A percentile compares a stretch with the other conserved stretches of the same genome.
Conservation (phyloP, 1,284 basidiomycete genomes). For the Apiotrichum laibachii region DNA sequence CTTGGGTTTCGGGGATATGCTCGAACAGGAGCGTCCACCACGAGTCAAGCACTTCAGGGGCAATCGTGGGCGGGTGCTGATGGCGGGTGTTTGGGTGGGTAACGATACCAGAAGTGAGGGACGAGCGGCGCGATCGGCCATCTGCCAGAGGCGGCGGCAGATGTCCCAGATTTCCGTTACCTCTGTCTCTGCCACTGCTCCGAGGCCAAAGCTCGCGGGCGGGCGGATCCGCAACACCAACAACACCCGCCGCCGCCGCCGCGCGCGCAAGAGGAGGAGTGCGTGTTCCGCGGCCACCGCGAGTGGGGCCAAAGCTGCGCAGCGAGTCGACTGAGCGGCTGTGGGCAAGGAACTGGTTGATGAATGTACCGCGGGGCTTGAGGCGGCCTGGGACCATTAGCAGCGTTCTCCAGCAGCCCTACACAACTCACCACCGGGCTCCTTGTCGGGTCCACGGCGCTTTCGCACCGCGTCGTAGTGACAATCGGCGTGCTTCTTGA, state of each 20-base stretch:
- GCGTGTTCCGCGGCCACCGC: no score
- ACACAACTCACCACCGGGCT: conserved; percentile 22
- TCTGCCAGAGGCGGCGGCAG: no score
- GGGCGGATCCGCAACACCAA: no score
- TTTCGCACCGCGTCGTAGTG: conserved; percentile 20
- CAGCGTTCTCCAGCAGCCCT: neutral
- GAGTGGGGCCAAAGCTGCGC: no score
- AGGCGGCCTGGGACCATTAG: conserved; percentile 12
- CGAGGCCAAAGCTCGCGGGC: no score
- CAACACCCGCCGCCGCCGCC: no score
- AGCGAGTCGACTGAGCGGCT: neutral
- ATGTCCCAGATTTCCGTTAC: no score
- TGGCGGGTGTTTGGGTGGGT: neutral
- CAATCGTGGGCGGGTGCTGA: neutral
- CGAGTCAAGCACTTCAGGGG: neutral
- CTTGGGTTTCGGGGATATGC: neutral
- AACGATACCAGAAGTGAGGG: no score
- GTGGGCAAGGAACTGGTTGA: conserved; percentile 1
- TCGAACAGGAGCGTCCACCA: conserved; percentile 11
- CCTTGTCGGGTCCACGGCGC: conserved; percentile 28
- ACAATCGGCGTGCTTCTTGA: conserved; percentile 17
- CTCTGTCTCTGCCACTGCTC: no score
- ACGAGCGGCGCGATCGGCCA: no score
- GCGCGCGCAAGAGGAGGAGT: no score
- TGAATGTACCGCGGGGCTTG: conserved; percentile 10